phyloP scores from a whole-genome alignment of 352 stramenopile genomes.

The Phytopythium boreale region DNA sequence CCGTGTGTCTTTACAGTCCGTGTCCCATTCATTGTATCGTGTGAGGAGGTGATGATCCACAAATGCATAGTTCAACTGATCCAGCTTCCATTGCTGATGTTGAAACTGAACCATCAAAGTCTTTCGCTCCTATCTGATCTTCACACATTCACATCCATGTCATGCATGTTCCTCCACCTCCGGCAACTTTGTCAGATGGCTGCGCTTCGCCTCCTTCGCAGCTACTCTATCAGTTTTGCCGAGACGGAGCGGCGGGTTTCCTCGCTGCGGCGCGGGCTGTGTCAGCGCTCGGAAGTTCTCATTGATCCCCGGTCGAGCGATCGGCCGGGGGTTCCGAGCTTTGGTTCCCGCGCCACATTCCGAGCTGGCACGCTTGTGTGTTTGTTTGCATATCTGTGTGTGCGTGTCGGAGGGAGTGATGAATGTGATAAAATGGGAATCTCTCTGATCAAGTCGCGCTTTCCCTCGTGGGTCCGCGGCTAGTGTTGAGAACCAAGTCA shows the following conservation, averaged over 20 bases:
- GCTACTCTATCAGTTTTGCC: neutral
- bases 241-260: neutral
- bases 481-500: conserved; percentile 63
- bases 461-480: conserved; percentile 17
- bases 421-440: conserved; percentile 82
- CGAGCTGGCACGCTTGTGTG: conserved; percentile 9
- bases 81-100: conserved; percentile 43
- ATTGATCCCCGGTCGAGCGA: neutral
- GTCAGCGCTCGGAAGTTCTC: conserved; percentile 1
- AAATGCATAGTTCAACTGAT: conserved; percentile 85
- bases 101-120: conserved; percentile 71
- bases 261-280: neutral
- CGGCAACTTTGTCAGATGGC: neutral
- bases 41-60: conserved; percentile 66
- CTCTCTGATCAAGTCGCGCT: conserved; percentile 44
- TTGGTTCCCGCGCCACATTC: conserved; percentile 4
- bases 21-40: conserved; percentile 5
- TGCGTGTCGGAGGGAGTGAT: conserved; percentile 49
- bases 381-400: conserved; percentile 4
- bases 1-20: neutral
- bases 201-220: neutral
- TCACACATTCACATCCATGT: conserved; percentile 17
- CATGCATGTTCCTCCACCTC: neutral
- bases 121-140: conserved; percentile 87
- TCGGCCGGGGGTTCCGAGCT: neutral